Base-by-base conservation (phyloP, 148 eudicot genomes). In the Drosera capensis region DNA sequence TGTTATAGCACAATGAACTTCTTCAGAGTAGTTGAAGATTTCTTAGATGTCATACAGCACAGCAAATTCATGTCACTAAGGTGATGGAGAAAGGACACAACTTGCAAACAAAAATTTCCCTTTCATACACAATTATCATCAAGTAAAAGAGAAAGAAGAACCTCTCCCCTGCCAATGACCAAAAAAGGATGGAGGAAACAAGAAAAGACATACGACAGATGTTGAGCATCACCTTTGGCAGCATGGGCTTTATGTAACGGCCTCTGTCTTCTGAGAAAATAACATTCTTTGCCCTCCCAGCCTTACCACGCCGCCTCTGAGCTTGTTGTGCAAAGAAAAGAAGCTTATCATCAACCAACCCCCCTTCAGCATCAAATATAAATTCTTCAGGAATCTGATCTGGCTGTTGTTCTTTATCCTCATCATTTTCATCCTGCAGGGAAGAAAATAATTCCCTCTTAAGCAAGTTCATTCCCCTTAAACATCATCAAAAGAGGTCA, bases 241-340 rank as follows among this genome's bases (percentile, higher is more conserved):
- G 95, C 99, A 84, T 90, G 46, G 99, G 95, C 62, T 90, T 90
- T 40, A 90, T 78, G 64, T 90, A 90, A 25, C 99, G 87, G 46
- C 99, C 99, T 68, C 99, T 70, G 59, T 90, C 99, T 57, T 90
- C 99, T 11, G 99, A 90, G 66, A 90, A 90, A 59, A 90, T 90
- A 46, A 90, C 93, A 65, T 90, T 90, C 74, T 90, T 90, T 37
- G 99, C 99, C 50, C 99, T 79, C 43, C 99, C 99, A 68, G 99
- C 99, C 70, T 78, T 90, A 40, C 99, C 99, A 59, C 57, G 59
- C 43, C 78, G 79, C 57, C 84, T 75, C 67, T 90, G 99, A 65
- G 99, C 99, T 74, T 90, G 99, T 52, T 90, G 99, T 57, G 99
- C 93, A 71, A 90, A 90, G 85, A 90, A 90, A 48, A 90, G 93